phyloP scores from a whole-genome alignment of 1,284 basidiomycete genomes.

The Marasmius tenuissimus region DNA sequence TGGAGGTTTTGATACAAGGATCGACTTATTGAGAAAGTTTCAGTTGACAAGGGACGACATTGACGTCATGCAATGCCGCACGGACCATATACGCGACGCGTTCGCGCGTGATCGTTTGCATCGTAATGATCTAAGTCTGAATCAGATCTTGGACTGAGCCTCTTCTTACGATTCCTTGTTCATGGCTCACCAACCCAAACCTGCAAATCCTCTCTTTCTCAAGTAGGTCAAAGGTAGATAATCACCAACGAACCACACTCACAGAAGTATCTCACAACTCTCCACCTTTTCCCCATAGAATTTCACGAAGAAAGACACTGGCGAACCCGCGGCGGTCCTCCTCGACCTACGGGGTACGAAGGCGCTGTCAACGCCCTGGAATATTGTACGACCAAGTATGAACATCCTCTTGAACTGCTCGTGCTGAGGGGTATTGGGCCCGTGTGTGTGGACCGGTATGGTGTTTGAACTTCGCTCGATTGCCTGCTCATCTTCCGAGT shows the following conservation, averaged over 20 bases:
- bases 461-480: not conserved
- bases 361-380: not conserved
- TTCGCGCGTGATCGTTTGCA: too few relatives aligned
- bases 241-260: not conserved
- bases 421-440: not conserved
- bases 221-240: not conserved
- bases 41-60: too few relatives aligned
- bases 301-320: not conserved
- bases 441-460: not conserved
- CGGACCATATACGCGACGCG: too few relatives aligned
- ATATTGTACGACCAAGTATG: not conserved
- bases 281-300: not conserved
- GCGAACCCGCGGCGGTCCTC: not conserved
- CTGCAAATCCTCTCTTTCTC: not conserved
- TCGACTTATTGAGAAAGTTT: too few relatives aligned
- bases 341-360: not conserved
- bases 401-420: not conserved
- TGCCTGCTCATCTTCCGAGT: not conserved
- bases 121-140: too few relatives aligned
- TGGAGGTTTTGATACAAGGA: too few relatives aligned
- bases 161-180: too few relatives aligned
- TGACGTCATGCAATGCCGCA: too few relatives aligned
- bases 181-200: too few relatives aligned
- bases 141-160: too few relatives aligned
- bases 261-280: not conserved